Conservation (phyloP, 1,284 basidiomycete genomes). For the Puccinia triticina region DNA sequence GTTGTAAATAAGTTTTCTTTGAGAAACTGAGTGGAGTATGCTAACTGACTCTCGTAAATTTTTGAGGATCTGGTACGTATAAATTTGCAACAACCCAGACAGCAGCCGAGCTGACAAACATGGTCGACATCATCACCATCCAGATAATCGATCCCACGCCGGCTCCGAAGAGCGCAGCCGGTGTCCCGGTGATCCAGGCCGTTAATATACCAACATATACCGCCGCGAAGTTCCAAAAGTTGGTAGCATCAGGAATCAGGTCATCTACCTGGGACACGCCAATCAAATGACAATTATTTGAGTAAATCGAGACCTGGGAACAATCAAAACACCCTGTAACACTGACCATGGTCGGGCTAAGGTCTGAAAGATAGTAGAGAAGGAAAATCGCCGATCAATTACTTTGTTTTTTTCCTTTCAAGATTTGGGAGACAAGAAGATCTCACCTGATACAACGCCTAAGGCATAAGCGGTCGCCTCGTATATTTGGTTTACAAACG, state of each 20-base stretch:
- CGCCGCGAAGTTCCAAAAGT: conserved; percentile 40
- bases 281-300: not conserved
- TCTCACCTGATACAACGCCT: conserved; percentile 43
- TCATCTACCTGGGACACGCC: conserved; percentile 30
- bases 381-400: not conserved
- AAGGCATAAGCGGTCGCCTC: conserved; percentile 49
- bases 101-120: conserved; percentile 25
- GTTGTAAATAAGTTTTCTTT: not conserved
- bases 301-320: too few relatives aligned
- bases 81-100: conserved; percentile 35
- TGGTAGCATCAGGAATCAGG: conserved; percentile 30
- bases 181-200: conserved; percentile 41
- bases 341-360: conserved; percentile 47
- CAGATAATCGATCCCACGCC: conserved; percentile 29
- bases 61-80: conserved; percentile 44
- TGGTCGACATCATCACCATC: conserved; percentile 32
- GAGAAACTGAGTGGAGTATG: not conserved
- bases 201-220: conserved; percentile 40
- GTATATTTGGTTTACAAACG: conserved; percentile 46
- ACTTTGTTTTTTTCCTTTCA: not conserved
- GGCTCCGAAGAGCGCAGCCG: conserved; percentile 32
- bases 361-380: conserved; percentile 16
- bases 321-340: not conserved
- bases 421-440: not conserved
- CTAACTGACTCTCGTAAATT: conserved; percentile 37